Evolutionary conservation across 2,329 filamentous ascomycete genomes (phyloP), one percentile per base, ranked within the genome.

Genomic region (Pseudocercospora eumusae): DNA sequence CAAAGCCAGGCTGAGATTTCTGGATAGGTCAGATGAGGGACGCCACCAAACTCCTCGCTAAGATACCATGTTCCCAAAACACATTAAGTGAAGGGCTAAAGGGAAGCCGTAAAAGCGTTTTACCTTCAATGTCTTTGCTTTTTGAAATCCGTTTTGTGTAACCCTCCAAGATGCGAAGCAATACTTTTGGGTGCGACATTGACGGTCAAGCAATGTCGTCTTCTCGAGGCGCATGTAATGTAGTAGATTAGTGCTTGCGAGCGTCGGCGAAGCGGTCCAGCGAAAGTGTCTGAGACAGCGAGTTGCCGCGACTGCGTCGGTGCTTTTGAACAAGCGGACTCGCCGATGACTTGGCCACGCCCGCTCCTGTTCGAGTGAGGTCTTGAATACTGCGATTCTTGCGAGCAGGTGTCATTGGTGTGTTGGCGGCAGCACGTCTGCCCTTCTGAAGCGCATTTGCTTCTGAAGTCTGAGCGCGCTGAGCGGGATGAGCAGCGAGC

Each of bases 331-430:
- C 60, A 18, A 68, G 60, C 20, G 66, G 66, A 27, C 64, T 66
- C 28, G 62, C 66, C 4, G 47, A 52, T 1, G 55, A 45, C 62
- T 74, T 74, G 55, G 64, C 68, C 36, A 74, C 68, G 10, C 73
- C 73, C 8, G 70, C 68, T 52, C 67, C 66, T 21, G 66, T 68
- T 3, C 63, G 50, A 40, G 57, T 58, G 45, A 73, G 53, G 42
- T 74, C 70, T 55, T 68, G 66, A 54, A 68, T 72, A 11, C 61
- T 57, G 28, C 73, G 68, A 56, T 72, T 74, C 64, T 86, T 84
- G 56, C 88, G 83, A 53, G 85, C 79, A 1, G 88, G 88, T 3
- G 88, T 90, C 64, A 90, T 83, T n/a, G 88, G 87, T 2, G 85
- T 83, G 42, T 85, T 85, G 42, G 86, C 87, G 33, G 86, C 87